Percentiles rank a stretch among this genome's conserved stretches.
These are phyloP conservation scores for Penicillium olsonii DNA, from an alignment of 2,329 filamentous ascomycete genomes.

Conservation along the genomic window DNA sequence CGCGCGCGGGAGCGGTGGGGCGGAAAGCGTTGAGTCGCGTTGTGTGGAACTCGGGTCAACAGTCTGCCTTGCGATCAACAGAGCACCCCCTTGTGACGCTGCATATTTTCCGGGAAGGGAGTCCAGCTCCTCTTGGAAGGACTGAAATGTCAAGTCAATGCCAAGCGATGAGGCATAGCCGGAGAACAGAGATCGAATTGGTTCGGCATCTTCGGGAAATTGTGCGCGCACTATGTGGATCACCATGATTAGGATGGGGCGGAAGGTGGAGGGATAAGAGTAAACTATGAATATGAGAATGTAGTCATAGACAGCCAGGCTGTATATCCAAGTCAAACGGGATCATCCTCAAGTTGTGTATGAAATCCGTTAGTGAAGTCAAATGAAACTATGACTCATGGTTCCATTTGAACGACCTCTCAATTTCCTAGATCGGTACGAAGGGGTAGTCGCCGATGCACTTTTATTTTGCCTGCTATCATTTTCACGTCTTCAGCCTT, in stretches of 20 bases:
- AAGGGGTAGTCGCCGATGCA: too few relatives aligned
- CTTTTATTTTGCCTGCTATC: too few relatives aligned
- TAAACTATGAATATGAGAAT: too few relatives aligned
- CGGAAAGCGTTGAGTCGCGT: background rate
- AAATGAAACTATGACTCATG: too few relatives aligned
- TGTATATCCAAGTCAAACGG: too few relatives aligned
- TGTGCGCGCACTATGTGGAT: conserved; percentile 39
- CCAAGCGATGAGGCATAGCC: conserved; percentile 48
- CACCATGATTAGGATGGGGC: conserved; percentile 6
- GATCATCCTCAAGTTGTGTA: too few relatives aligned
- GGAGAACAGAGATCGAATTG: conserved; percentile 46
- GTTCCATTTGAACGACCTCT: too few relatives aligned
- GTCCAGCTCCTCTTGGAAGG: conserved; percentile 55
- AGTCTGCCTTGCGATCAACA: conserved; percentile 49
- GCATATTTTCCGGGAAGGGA: conserved; percentile 58
- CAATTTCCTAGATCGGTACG: too few relatives aligned
- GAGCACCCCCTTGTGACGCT: conserved; percentile 44
- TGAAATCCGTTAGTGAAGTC: too few relatives aligned
- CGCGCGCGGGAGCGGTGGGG: background rate
- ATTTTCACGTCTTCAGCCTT: too few relatives aligned
- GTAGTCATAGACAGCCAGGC: too few relatives aligned
- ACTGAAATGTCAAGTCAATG: conserved; percentile 60
- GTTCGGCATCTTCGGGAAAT: conserved; percentile 45
- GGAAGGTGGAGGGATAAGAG: too few relatives aligned
- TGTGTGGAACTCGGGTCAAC: background rate